A percentile compares a stretch with the other conserved stretches of the same genome.
Conservation (phyloP, 768 basidiomycete species). For the Russula earlei region DNA sequence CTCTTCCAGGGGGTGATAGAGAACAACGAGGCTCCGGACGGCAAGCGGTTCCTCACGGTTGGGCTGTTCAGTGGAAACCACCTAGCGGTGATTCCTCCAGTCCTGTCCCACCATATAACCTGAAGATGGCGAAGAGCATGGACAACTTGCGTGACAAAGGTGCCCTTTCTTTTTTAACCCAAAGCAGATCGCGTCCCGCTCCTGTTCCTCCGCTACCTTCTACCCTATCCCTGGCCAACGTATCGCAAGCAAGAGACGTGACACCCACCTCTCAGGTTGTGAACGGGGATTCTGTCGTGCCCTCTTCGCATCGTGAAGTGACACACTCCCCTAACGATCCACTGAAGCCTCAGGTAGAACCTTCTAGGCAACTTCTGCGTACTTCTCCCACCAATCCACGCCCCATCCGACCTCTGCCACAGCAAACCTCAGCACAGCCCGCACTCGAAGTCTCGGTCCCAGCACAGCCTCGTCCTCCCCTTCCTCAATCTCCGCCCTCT, state of each 20-base stretch:
- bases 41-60: constrained; percentile 37
- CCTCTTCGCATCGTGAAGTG: constrained; percentile 6
- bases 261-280: not conserved
- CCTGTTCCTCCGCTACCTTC: constrained; percentile 14
- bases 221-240: not conserved
- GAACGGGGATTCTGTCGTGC: constrained; percentile 1
- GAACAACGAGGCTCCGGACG: constrained; percentile 24
- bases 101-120: constrained; percentile 8
- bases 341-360: constrained; percentile 5
- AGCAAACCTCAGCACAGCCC: constrained; percentile 4
- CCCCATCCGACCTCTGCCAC: constrained; percentile 12
- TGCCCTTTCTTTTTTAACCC: not conserved
- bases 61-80: constrained; percentile 41
- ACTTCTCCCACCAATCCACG: constrained; percentile 14
- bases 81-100: constrained; percentile 13
- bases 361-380: not conserved
- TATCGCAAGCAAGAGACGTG: constrained; percentile 1
- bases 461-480: constrained; percentile 3
- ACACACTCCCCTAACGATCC: not conserved
- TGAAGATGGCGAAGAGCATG: constrained; percentile 21
- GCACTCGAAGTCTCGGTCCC: constrained; percentile 8
- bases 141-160: constrained; percentile 18
- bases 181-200: constrained; percentile 5
- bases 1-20: constrained; percentile 18
- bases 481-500: not conserved